phyloP scores from a whole-genome alignment of 2,329 filamentous ascomycete species.

The Aspergillus pseudoglaucus region DNA sequence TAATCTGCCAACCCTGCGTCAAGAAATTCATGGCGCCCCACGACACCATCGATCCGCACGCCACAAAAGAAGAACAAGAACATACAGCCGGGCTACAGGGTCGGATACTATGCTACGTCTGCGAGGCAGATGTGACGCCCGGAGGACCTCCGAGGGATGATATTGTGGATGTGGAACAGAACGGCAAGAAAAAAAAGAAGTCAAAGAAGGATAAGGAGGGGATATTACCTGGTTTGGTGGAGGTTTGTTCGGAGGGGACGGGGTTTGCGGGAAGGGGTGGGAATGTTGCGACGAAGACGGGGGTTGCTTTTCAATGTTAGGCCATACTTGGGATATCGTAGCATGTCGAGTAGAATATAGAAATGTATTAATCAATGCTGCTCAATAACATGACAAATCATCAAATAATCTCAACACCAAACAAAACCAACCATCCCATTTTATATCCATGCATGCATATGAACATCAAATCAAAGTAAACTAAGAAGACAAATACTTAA shows the following conservation, averaged over 20 bases:
- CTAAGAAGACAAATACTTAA: conserved; percentile 47
- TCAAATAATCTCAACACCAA: too few relatives aligned
- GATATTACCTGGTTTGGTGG: conserved; percentile 65
- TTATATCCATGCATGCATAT: too few relatives aligned
- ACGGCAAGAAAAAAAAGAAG: conserved; percentile 22
- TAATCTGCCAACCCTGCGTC: conserved; percentile 79
- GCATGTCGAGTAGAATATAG: too few relatives aligned
- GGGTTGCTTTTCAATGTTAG: conserved; percentile 71
- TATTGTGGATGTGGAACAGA: conserved; percentile 1
- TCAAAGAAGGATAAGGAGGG: conserved; percentile 40
- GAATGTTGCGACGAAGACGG: conserved; percentile 71
- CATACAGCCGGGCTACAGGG: conserved; percentile 31
- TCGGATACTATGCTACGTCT: conserved; percentile 71
- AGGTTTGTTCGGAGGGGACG: conserved; percentile 78
- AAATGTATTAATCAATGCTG: background rate
- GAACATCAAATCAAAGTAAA: background rate
- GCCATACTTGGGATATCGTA: too few relatives aligned
- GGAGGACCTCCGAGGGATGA: conserved; percentile 22
- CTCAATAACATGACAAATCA: too few relatives aligned
- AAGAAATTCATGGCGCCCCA: conserved; percentile 69
- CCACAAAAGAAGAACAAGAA: conserved; percentile 44
- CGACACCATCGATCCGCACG: conserved; percentile 54
- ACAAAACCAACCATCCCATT: too few relatives aligned
- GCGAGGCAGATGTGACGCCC: conserved; percentile 67
- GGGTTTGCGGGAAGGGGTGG: conserved; percentile 85